Evolutionary conservation across 164 flowering plant genomes (phyloP), one percentile per base, ranked within the genome.

Genomic region (Warburgia ugandensis): DNA sequence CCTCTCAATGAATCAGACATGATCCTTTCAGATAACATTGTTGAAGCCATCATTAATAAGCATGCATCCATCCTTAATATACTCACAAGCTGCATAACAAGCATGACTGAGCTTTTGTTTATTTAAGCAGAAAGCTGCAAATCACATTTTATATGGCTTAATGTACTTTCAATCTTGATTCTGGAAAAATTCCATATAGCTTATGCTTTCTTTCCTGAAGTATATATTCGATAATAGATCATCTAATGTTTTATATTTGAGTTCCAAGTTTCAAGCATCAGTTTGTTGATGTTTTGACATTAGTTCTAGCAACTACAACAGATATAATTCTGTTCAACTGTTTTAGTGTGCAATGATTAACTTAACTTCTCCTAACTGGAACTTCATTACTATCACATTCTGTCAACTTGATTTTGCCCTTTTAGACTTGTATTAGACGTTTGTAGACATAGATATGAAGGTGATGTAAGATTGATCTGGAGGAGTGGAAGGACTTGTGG

Each of bases 401-500:
- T 31, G 11, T 5, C 35, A 5, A 5, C 7, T 31, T 11, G 35
- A 31, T 31, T 28, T 50, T n/a, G n/a, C 45, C 27, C 3, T 20
- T 28, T 32, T 45, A 27, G 36, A 29, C 45, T 45, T 26, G 5
- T 46, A 6, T 16, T 65, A 77, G 83, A 77, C 86, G 36, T 65
- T 77, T 45, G 20, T 10, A 33, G 83, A 76, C 13, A 86, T 77
- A 40, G 94, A 82, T 60, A 30, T 42, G n/a, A 81, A 20, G 77
- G 73, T 48, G 89, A 84, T 57, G 86, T 16, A 78, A 43, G 72
- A 84, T 84, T 31, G 84, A 80, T 55, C 29, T 8, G 38, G 79
- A 78, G 48, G 89, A 84, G 54, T 84, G 94, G 94, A 76, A 68
- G 53, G 74, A 66, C 89, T 89, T n/a, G n/a, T n/a, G n/a, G n/a